Base-by-base conservation (phyloP, 2,329 filamentous ascomycete species). In the Scleromitrula shiraiana region DNA sequence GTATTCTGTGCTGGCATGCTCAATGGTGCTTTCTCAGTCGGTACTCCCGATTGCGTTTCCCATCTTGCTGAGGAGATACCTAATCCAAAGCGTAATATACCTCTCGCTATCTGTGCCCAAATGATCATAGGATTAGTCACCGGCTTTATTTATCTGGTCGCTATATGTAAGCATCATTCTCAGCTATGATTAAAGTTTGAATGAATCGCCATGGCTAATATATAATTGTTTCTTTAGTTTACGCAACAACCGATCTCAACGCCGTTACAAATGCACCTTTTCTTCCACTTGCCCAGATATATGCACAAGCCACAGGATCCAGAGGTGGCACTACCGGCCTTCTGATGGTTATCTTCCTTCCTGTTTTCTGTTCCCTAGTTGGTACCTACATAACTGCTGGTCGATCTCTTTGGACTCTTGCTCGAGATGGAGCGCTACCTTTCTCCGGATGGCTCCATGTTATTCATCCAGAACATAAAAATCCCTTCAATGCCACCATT, bases 1-100 rank as follows among this genome's bases (percentile, higher is more conserved):
- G 76, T 76, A 10, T 82, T 82, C 52, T 67, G 78, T 7, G 67
- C 72, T 1, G 77, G 78, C 15, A 77, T 80, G 71, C 67, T 82
- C 14, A 87, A 87, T 56, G 83, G 81, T 9, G 82, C 82, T 3
- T 87, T 78, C 60, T 76, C 77, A 37, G 76, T 86, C 9, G 83
- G 82, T 6, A 77, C 78, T 1, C 77, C 80, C 0, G 83, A 87
- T 59, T 77, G 78, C 40, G 76, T 79, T 1, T 77, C 76, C 1
- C 82, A 85, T 59, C 62, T 84, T 33, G 76, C 78, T 0, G 81
- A 85, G 61, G 81, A 85, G 61, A 81, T 83, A 33, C 78, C 70
- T 0, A 58, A 67, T 35, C 72, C 74, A 0, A 65, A 66, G 41
- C 64, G 66, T 20, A 78, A 78, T 51, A 68, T 80, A 1, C 78